A percentile compares a stretch with the other conserved stretches of the same genome.
Conservation (phyloP, 805 yeast genomes). For the Sporopachydermia lactativora region DNA sequence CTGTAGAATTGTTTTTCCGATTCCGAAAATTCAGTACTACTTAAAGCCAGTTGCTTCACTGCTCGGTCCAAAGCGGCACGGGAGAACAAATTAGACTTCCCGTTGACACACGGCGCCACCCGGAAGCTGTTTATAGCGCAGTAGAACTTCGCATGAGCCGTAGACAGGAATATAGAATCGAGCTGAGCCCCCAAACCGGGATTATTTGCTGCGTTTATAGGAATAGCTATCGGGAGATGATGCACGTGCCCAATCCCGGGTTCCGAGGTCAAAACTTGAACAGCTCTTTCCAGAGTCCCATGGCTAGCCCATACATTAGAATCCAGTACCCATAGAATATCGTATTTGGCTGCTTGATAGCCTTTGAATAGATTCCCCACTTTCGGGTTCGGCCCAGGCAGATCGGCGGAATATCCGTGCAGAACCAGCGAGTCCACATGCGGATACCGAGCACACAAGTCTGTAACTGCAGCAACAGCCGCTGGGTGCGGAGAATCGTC, state of each 20-base stretch:
- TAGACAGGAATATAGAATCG: conserved; percentile 74
- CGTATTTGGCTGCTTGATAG: conserved; percentile 49
- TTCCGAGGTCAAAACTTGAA: conserved; percentile 25
- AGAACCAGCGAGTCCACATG: conserved; percentile 43
- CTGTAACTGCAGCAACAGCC: conserved; percentile 38
- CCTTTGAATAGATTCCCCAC: conserved; percentile 82
- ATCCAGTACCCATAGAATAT: conserved; percentile 75
- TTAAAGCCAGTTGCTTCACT: conserved; percentile 24
- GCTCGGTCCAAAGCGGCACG: conserved; percentile 48
- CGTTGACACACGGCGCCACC: conserved; percentile 83
- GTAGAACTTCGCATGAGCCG: conserved; percentile 80
- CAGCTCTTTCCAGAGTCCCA: conserved; percentile 51
- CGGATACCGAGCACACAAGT: conserved; percentile 38
- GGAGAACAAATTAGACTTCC: conserved; percentile 71
- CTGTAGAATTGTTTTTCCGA: conserved; percentile 5
- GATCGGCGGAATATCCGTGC: conserved; percentile 29
- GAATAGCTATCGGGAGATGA: conserved; percentile 61
- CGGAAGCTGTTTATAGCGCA: conserved; percentile 59
- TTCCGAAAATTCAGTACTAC: conserved; percentile 2
- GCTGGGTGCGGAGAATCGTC: conserved; percentile 47
- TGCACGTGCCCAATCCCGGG: conserved; percentile 49
- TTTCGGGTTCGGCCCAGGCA: conserved; percentile 84
- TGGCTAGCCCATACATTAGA: conserved; percentile 71
- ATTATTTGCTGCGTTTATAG: conserved; percentile 17
- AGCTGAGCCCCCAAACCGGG: conserved; percentile 45